Evolutionary conservation across 208 protist species (phyloP), one percentile per base, ranked within the genome.

Genomic region (Leishmania major): DNA sequence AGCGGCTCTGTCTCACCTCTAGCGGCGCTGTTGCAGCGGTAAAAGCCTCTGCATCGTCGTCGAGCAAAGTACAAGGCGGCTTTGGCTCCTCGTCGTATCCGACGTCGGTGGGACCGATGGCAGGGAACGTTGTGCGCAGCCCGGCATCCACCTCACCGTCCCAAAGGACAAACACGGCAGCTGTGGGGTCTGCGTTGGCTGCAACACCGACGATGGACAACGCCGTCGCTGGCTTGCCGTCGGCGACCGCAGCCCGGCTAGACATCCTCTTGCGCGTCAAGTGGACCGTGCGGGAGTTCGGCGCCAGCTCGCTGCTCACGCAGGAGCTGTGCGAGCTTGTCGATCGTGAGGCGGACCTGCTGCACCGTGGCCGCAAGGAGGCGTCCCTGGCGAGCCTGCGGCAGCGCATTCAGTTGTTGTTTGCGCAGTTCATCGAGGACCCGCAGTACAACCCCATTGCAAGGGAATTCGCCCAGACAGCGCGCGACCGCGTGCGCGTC

Each of bases 261-360:
- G 98, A 99, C 80, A 90, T 99, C 35, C 91, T 99, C 45, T 84
- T 99, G n/a, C 97, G 99, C 75, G 92, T 99, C 51, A 99, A 99
- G 90, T 99, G 96, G 95, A 99, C 98, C 0, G 98, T 99, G 25
- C 99, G 98, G 79, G 96, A 99, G 90, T 99, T 99, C 86, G 87
- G 97, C 79, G 69, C 69, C 15, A 85, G 74, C 57, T 85, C 86
- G 17, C 57, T 66, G 22, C 87, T 99, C 45, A 97, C 96, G 35
- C 83, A 90, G 28, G 96, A 99, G 78, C 91, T 99, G 69, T 90
- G 94, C 75, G 96, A 99, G 84, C 93, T 99, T 43, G 98, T 99
- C 57, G 97, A 99, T 84, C 95, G 99, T 78, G 99, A 99, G 90
- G 98, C 97, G 1, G 98, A 99, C 83, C 80, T 99, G 75, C 87